phyloP scores from a whole-genome alignment of 2,329 filamentous ascomycete species.

The Epicoccum sorghinum region DNA sequence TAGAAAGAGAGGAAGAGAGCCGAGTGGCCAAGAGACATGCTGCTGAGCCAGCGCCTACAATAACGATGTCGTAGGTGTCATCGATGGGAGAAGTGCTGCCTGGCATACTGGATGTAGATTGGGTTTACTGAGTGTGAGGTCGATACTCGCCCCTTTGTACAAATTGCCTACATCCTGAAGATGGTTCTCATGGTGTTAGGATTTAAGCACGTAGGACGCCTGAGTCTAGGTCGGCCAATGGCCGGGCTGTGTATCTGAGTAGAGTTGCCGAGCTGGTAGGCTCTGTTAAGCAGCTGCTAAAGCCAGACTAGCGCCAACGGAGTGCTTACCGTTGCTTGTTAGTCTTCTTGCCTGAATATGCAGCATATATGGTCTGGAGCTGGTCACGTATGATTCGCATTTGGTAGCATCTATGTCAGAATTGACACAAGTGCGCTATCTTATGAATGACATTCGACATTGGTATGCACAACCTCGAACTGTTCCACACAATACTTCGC shows the following conservation, averaged over 20 bases:
- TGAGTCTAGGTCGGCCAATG: too few relatives aligned
- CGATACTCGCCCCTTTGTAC: too few relatives aligned
- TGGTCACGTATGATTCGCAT: background rate
- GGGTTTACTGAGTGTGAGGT: background rate
- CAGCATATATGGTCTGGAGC: background rate
- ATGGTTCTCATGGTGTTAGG: too few relatives aligned
- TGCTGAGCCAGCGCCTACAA: constrained; percentile 26
- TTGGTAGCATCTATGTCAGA: too few relatives aligned
- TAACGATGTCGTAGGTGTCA: constrained; percentile 19
- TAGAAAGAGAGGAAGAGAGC: constrained; percentile 21
- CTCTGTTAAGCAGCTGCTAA: background rate
- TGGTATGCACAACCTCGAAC: too few relatives aligned
- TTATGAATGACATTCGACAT: too few relatives aligned
- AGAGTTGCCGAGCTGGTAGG: background rate
- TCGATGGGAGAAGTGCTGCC: background rate
- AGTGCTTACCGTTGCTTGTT: background rate
- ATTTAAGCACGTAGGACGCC: too few relatives aligned
- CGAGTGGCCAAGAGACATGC: constrained; percentile 26
- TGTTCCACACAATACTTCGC: too few relatives aligned
- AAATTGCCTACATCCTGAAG: too few relatives aligned
- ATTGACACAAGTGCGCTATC: too few relatives aligned
- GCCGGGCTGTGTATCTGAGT: too few relatives aligned
- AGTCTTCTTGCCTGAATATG: background rate
- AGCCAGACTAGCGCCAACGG: background rate
- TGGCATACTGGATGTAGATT: background rate